phyloP scores from a whole-genome alignment of 2,329 filamentous ascomycete species.

The Ophiostoma pallidulum region DNA sequence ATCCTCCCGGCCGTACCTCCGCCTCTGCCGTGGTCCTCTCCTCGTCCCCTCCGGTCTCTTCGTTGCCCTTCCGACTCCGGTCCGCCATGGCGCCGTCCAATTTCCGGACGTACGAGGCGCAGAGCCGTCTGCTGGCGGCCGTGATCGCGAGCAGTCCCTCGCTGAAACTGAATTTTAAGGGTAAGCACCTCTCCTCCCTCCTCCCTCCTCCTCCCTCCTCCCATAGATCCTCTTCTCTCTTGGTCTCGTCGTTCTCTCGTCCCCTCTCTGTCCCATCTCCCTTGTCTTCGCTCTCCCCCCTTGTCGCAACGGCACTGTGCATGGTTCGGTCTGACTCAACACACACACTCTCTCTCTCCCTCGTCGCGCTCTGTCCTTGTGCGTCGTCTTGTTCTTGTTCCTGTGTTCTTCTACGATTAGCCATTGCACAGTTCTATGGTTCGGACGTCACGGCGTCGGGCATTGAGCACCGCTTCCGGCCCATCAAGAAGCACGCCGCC shows the following conservation, averaged over 20 bases:
- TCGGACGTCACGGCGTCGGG: constrained; percentile 39
- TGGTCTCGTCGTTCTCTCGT: not conserved
- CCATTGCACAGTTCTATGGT: constrained; percentile 38
- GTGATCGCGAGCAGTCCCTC: constrained; percentile 48
- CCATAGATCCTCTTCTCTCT: not conserved
- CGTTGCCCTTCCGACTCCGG: not conserved
- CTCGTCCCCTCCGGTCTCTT: not conserved
- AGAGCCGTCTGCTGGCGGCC: constrained; percentile 50
- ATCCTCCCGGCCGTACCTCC: not conserved
- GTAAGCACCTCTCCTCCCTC: constrained; percentile 32
- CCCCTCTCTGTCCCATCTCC: not conserved
- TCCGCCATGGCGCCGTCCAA: constrained; percentile 38
- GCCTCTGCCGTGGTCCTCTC: not conserved
- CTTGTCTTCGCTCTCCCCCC: no score
- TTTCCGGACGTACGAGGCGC: constrained; percentile 51
- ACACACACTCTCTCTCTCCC: not conserved
- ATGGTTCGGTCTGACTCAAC: no score
- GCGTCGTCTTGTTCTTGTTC: not conserved
- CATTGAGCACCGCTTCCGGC: constrained; percentile 43
- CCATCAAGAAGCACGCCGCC: constrained; percentile 33
- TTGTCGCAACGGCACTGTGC: no score
- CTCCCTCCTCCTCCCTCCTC: constrained; percentile 1
- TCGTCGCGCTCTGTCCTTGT: not conserved
- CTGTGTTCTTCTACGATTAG: constrained; percentile 26
- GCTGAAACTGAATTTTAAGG: constrained; percentile 50